Evolutionary conservation across 257 asterid species (phyloP).

Genomic region (Solanum lycopersicoides): DNA sequence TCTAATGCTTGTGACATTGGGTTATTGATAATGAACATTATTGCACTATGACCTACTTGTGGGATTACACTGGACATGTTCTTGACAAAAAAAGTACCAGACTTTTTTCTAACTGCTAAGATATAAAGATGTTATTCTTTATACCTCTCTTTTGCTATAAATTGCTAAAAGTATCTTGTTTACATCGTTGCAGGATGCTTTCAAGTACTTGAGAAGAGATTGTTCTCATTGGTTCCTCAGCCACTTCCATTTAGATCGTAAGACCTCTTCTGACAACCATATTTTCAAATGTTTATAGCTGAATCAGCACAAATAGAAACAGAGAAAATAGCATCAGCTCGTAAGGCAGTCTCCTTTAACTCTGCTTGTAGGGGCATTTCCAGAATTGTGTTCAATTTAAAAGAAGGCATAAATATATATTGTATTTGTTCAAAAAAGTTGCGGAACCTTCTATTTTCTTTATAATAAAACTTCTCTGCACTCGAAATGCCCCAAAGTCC

Average conservation of each 20-base stretch:
- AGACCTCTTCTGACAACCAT: constrained; percentile 24
- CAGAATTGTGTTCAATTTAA: neutral
- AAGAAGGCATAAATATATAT: neutral
- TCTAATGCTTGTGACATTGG: neutral
- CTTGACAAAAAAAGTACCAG: neutral
- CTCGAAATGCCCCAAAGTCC: neutral
- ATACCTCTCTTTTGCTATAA: neutral
- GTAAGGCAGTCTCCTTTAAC: neutral
- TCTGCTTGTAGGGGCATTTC: neutral
- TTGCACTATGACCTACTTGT: neutral
- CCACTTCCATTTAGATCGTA: constrained; percentile 96
- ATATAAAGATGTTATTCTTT: neutral
- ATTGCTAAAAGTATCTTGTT: neutral
- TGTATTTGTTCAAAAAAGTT: neutral
- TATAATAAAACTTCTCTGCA: neutral
- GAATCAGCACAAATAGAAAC: neutral
- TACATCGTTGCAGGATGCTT: constrained; percentile 67
- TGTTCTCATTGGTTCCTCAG: constrained; percentile 92
- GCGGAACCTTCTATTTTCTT: neutral
- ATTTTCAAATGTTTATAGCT: neutral
- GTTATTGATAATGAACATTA: neutral
- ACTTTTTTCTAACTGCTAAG: neutral
- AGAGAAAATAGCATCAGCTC: neutral
- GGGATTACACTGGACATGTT: neutral
- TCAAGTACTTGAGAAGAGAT: constrained; percentile 78